Conservation (phyloP, 768 basidiomycete genomes). For the Omphalotus guepiniiformis region DNA sequence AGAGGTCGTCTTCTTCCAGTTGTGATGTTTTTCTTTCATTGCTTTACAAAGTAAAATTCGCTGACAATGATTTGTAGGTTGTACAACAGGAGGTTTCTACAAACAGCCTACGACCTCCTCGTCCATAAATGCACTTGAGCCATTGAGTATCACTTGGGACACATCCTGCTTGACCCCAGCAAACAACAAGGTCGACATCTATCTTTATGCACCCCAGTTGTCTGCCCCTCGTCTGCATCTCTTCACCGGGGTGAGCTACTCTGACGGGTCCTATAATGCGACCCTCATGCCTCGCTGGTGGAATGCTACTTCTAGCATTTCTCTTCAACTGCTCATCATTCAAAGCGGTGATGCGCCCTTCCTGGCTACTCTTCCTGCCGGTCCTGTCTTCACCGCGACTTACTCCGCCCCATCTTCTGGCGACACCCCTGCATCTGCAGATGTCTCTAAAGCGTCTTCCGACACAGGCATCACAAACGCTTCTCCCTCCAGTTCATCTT, state of each 20-base stretch:
- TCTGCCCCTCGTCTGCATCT: slow-evolving; percentile 44
- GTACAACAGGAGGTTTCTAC: slow-evolving; percentile 60
- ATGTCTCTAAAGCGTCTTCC: slow-evolving; percentile 28
- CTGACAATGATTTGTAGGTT: slow-evolving; percentile 30
- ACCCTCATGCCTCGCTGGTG: slow-evolving; percentile 65
- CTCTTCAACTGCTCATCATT: slow-evolving; percentile 60
- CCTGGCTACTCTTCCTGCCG: slow-evolving; percentile 51
- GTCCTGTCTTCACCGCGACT: slow-evolving; percentile 66
- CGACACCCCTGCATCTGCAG: slow-evolving; percentile 34
- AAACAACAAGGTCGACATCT: slow-evolving; percentile 56
- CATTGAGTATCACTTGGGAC: slow-evolving; percentile 64
- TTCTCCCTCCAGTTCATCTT: slow-evolving; percentile 30
- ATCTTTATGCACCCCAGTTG: slow-evolving; percentile 52
- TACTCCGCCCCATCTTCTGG: slow-evolving; percentile 43
- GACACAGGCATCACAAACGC: slow-evolving; percentile 33
- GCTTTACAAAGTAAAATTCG: no score
- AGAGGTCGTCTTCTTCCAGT: slow-evolving; percentile 19
- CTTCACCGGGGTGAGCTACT: slow-evolving; percentile 51
- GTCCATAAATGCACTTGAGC: slow-evolving; percentile 39
- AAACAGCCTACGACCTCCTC: slow-evolving; percentile 45
- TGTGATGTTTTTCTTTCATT: slow-evolving; percentile 15
- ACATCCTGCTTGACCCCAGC: slow-evolving; percentile 43
- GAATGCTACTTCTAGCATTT: slow-evolving; percentile 46
- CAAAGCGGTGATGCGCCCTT: slow-evolving; percentile 45
- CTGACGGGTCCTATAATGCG: slow-evolving; percentile 45